phyloP scores from a whole-genome alignment of 208 protist species.

The Blechomonas ayalai region DNA sequence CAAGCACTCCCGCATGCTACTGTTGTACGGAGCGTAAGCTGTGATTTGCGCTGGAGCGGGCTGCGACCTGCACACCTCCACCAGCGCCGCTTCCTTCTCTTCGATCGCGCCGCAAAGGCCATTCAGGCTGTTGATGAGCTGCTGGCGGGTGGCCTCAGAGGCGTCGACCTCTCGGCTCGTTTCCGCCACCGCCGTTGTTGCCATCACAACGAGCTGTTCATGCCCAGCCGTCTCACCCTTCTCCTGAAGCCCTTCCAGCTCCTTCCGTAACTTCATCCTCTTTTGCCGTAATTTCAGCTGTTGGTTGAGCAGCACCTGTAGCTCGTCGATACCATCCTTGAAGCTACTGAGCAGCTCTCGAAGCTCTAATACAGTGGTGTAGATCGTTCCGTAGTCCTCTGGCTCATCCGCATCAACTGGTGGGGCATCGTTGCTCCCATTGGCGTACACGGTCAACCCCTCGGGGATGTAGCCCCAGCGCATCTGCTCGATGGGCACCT shows the following conservation, averaged over 20 bases:
- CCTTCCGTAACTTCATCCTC: slow-evolving; percentile 27
- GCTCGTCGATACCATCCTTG: slow-evolving; percentile 58
- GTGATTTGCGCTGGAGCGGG: background rate
- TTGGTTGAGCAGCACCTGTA: slow-evolving; percentile 48
- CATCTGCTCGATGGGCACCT: slow-evolving; percentile 47
- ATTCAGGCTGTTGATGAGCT: slow-evolving; percentile 15
- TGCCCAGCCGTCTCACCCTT: background rate
- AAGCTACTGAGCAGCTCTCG: slow-evolving; percentile 53
- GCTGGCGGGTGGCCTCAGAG: slow-evolving; percentile 19
- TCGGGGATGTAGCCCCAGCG: slow-evolving; percentile 73
- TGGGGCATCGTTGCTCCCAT: slow-evolving; percentile 16
- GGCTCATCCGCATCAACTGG: slow-evolving; percentile 2
- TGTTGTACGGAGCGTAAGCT: slow-evolving; percentile 22
- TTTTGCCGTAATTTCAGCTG: slow-evolving; percentile 50
- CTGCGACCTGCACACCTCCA: slow-evolving; percentile 1
- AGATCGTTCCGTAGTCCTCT: slow-evolving; percentile 26
- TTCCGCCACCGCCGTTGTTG: slow-evolving; percentile 6
- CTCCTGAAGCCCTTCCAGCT: slow-evolving; percentile 1
- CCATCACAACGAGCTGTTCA: background rate
- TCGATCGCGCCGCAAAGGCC: slow-evolving; percentile 9
- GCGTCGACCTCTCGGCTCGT: slow-evolving; percentile 16
- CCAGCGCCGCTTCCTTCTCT: slow-evolving; percentile 9
- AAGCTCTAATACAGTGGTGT: slow-evolving; percentile 25
- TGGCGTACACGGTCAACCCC: slow-evolving; percentile 65
- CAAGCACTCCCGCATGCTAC: slow-evolving; percentile 64